phyloP scores from a whole-genome alignment of 345 rosid genomes.

The Eucalyptus guilfoylei region DNA sequence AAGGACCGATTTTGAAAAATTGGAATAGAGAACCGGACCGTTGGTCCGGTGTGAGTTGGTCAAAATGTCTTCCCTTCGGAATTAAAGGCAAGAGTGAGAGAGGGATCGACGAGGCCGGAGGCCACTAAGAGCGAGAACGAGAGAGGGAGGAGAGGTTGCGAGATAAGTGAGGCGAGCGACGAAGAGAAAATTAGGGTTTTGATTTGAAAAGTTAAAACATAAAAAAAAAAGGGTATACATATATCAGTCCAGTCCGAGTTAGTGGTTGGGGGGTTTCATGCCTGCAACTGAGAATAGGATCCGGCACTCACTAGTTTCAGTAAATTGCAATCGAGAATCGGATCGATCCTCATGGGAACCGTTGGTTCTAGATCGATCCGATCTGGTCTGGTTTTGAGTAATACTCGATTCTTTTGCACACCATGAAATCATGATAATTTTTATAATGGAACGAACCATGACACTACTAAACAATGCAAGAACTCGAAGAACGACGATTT shows the following conservation, averaged over 20 bases:
- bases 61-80: neutral
- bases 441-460: neutral
- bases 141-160: neutral
- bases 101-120: rapidly evolving
- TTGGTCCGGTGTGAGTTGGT: neutral
- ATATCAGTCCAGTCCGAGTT: rapidly evolving
- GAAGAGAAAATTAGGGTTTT: rapidly evolving
- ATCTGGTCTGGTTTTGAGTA: rapidly evolving
- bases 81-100: neutral
- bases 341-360: rapidly evolving
- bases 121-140: neutral
- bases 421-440: neutral
- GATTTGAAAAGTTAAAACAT: no score
- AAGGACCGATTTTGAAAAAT: neutral
- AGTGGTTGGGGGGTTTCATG: rapidly evolving
- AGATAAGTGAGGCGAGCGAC: neutral
- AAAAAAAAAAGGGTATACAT: no score
- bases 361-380: rapidly evolving
- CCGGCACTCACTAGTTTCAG: rapidly evolving
- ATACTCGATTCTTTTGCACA: rapidly evolving
- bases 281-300: rapidly evolving
- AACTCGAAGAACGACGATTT: neutral
- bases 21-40: rapidly evolving
- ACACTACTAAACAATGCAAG: neutral
- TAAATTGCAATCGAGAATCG: rapidly evolving